Evolutionary conservation across 2,329 filamentous ascomycete genomes (phyloP).

Genomic region (Penicillium psychrosexuale): DNA sequence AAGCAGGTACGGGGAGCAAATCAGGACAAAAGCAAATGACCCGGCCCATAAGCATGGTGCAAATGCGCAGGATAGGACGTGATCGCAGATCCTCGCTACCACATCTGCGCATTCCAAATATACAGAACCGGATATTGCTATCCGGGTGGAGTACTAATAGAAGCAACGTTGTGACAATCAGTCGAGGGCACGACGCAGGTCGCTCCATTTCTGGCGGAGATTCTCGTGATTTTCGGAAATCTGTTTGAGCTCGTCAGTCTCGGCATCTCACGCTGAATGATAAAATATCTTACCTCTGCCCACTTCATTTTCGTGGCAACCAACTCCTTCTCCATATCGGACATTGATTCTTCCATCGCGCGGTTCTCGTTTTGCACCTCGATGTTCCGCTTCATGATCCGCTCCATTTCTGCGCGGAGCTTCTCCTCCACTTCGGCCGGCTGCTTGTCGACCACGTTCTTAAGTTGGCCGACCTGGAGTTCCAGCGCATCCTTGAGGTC

Average conservation of each 20-base stretch:
- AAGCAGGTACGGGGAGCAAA: neutral
- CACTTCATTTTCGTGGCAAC: slow-evolving; percentile 93
- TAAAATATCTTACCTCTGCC: slow-evolving; percentile 69
- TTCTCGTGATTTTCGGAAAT: slow-evolving; percentile 67
- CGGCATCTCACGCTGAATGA: neutral
- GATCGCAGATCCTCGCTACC: slow-evolving; percentile 21
- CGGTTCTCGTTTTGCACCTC: slow-evolving; percentile 94
- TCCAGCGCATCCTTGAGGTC: slow-evolving; percentile 88
- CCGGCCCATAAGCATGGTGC: slow-evolving; percentile 15
- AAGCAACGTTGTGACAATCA: slow-evolving; percentile 16
- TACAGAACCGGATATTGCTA: slow-evolving; percentile 15
- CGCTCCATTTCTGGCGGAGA: slow-evolving; percentile 72
- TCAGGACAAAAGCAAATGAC: slow-evolving; percentile 11
- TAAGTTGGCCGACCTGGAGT: slow-evolving; percentile 79
- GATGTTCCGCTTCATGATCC: slow-evolving; percentile 85
- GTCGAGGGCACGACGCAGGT: slow-evolving; percentile 60
- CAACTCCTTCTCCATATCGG: slow-evolving; percentile 86
- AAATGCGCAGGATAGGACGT: slow-evolving; percentile 6
- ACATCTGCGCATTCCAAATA: slow-evolving; percentile 16
- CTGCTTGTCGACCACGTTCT: slow-evolving; percentile 83
- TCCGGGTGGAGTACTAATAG: neutral
- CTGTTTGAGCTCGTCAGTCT: slow-evolving; percentile 42
- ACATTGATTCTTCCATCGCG: slow-evolving; percentile 80
- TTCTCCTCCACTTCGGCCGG: slow-evolving; percentile 80
- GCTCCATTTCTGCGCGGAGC: slow-evolving; percentile 80